Evolutionary conservation across 2,329 filamentous ascomycete genomes (phyloP), one percentile per base, ranked within the genome.

Genomic region (Cordyceps fumosorosea): DNA sequence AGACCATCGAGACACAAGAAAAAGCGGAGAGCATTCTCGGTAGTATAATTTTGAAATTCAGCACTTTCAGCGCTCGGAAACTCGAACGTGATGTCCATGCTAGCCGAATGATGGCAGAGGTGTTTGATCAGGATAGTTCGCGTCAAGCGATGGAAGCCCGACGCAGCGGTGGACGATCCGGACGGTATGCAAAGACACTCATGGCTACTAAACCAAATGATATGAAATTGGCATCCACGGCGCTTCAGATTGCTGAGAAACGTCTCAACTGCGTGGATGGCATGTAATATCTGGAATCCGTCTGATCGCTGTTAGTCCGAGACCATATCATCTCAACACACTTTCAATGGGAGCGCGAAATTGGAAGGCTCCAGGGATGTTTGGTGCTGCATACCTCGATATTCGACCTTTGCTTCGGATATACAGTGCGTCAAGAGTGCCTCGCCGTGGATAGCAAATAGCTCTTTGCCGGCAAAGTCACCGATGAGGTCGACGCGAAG

Each of bases 381-480:
- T 14, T 5, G 6, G 3, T 26, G 18, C 20, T 37, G 60, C 72
- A 63, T 72, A 82, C 80, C 71, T 60, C 81, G 67, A 66, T 89
- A 89, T 68, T 91, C 86, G 47, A 92, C 81, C 24, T 81, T 78
- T 12, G 80, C 76, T 65, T 88, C 80, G n/a, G 77, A 74, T 54
- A 91, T 82, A 67, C 83, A 87, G 63, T 89, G 75, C 7, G 84
- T 75, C 12, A 92, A 75, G n/a, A 92, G 72, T 0, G 88, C 88
- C 68, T 93, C 88, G 34, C 89, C 89, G 65, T 92, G 87, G 34
- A 92, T 81, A 24, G 88, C 76, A 70, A 91, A 92, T 12, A 88
- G 78, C 69, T 91, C 89, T 64, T 84, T 84, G 24, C 89, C 89
- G 3, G 87, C 88, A 73, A 89, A 92, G 69, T 92, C 89, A 47